A percentile compares a stretch with the other conserved stretches of the same genome.
Conservation (phyloP, 495 filamentous ascomycete species). For the Daldinia caldariorum region DNA sequence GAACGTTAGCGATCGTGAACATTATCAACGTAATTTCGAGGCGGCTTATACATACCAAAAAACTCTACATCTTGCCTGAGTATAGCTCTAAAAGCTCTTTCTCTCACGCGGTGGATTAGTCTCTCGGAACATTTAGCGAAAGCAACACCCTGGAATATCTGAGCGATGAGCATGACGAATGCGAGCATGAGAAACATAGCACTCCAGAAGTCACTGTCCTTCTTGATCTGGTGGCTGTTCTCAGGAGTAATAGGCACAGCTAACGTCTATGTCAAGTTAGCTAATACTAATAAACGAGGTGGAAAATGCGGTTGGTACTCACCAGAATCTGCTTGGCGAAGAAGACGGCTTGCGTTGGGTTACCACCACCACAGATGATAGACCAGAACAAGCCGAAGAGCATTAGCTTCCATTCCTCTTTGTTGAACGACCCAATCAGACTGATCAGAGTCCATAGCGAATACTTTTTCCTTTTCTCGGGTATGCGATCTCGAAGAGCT, state of each 20-base stretch:
- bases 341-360: constrained; percentile 88
- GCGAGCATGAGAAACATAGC: constrained; percentile 97
- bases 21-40: too few relatives aligned
- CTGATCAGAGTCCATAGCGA: constrained; percentile 83
- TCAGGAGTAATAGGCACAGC: constrained; percentile 50
- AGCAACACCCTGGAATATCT: constrained; percentile 71
- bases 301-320: constrained; percentile 19
- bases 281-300: background rate
- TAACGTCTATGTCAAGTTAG: constrained; percentile 46
- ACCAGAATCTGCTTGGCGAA: constrained; percentile 86
- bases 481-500: constrained; percentile 64
- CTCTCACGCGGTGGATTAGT: constrained; percentile 81
- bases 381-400: constrained; percentile 78
- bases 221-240: constrained; percentile 59
- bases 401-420: constrained; percentile 76
- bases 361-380: constrained; percentile 81
- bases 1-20: too few relatives aligned
- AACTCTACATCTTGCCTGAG: constrained; percentile 92
- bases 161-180: constrained; percentile 75
- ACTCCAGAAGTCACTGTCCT: constrained; percentile 86
- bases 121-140: constrained; percentile 88
- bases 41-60: constrained; percentile 65
- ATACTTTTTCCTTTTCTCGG: constrained; percentile 66
- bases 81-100: constrained; percentile 83
- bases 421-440: constrained; percentile 85